A percentile compares a stretch with the other conserved stretches of the same genome.
phyloP scores from a whole-genome alignment of 345 rosid genomes.

The Balakata baccata region DNA sequence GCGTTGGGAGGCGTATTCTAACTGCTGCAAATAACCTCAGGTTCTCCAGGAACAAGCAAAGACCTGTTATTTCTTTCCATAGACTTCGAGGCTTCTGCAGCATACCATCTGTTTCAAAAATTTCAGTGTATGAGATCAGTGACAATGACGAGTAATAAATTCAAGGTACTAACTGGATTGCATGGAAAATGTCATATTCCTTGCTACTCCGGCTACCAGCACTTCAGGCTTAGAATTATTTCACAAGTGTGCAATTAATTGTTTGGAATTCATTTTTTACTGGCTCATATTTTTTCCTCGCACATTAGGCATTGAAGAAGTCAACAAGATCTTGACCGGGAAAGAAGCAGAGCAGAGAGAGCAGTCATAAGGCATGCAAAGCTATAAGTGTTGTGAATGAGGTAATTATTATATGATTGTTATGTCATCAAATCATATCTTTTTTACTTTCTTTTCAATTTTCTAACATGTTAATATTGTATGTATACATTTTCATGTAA shows the following conservation, averaged over 20 bases:
- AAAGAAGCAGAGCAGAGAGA: background rate
- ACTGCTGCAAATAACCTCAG: constrained; percentile 37
- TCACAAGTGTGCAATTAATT: background rate
- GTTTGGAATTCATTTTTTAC: background rate
- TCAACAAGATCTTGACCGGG: background rate
- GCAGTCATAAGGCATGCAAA: too few species aligned
- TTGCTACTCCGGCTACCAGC: background rate
- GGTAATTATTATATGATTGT: too few species aligned
- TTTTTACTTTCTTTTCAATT: too few species aligned
- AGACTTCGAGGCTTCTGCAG: constrained; percentile 19
- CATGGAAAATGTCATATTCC: background rate
- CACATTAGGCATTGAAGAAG: too few species aligned
- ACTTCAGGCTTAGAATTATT: background rate
- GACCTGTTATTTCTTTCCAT: constrained; percentile 23
- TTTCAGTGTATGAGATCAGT: constrained; percentile 42
- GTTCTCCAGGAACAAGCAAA: constrained; percentile 20
- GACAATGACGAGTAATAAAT: constrained; percentile 34
- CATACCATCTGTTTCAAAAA: constrained; percentile 20
- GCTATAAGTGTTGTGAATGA: too few species aligned
- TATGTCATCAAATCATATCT: too few species aligned
- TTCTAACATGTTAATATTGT: too few species aligned
- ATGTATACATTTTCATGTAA: too few species aligned
- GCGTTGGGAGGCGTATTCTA: constrained; percentile 45
- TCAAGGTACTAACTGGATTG: background rate
- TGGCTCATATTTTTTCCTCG: background rate